Base-by-base conservation (phyloP, 2,329 filamentous ascomycete species). In the Venturiaceae sp. region DNA sequence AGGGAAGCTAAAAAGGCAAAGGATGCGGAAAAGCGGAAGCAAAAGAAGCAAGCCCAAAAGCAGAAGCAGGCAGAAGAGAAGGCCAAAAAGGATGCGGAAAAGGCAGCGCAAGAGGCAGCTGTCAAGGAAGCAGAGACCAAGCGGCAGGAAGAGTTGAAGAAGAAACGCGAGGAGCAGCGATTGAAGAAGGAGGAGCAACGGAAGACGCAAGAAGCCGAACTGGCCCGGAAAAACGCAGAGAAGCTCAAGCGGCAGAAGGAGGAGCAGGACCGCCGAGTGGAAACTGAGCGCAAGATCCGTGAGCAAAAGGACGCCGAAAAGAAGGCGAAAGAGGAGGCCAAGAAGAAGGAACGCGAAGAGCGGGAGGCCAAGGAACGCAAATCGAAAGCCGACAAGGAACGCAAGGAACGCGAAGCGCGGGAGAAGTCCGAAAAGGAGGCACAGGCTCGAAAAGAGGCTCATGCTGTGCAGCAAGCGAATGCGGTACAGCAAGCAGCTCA, bases 11-110 rank as follows among this genome's bases (percentile, higher is more conserved):
- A 96, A 76, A 96, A 92, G 72, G 88, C 90, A 53, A 90, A 90
- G 68, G 92, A 96, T 68, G 92, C 94, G 16, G 89, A 95, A 71
- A 95, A 94, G 79, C 90, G 89, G 70, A 97, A 96, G 73, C 92
- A 96, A 67, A 96, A 92, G 77, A 90, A 92, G 63, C 86, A 86
- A 23, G 85, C 90, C 67, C 92, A 95, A 75, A 95, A 92, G 73
- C 86, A 90, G 69, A 86, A 85, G 2, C 85, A 88, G 63, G 90
- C 92, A n/a, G 92, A 96, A 69, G 92, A 96, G 69, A 92, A 90
- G 72, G 88, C 90, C 34, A 86, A 83, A 59, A 88, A 85, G 66
- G 92, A 97, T 47, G 90, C 91, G 5, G 91, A 96, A 69, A 92
- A 89, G 71, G 90, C 88, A 14, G 90, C 88, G 2, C 90, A 96